Conservation (phyloP, 2,329 filamentous ascomycete species). For the Epichloe typhina region DNA sequence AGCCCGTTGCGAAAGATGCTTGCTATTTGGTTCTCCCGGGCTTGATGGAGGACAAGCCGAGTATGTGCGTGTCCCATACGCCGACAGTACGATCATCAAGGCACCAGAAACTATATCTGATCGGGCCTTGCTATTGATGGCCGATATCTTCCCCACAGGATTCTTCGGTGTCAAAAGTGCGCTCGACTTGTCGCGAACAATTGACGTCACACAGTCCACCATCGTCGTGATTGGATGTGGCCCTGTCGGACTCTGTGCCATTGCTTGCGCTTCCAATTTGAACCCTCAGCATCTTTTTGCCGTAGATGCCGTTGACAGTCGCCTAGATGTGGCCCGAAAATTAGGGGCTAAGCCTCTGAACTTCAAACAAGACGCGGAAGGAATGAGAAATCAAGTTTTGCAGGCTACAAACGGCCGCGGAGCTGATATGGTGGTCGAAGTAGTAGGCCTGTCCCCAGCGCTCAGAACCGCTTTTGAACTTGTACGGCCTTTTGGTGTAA, state of each 20-base stretch:
- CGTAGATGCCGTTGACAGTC: conserved; percentile 62
- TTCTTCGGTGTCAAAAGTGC: conserved; percentile 75
- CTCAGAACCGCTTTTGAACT: conserved; percentile 59
- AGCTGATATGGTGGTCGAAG: conserved; percentile 73
- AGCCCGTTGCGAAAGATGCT: conserved; percentile 58
- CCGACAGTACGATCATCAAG: conserved; percentile 68
- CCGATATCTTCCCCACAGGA: conserved; percentile 81
- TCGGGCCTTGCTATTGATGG: conserved; percentile 71
- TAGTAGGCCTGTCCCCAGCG: conserved; percentile 57
- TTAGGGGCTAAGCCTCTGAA: conserved; percentile 78
- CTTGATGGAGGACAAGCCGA: conserved; percentile 75
- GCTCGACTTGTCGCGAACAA: conserved; percentile 44
- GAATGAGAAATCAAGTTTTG: conserved; percentile 54
- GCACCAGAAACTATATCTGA: conserved; percentile 56
- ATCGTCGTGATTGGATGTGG: conserved; percentile 78
- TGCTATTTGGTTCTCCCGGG: conserved; percentile 54
- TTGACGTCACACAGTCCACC: conserved; percentile 36
- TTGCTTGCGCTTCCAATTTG: conserved; percentile 64
- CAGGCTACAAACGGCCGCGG: conserved; percentile 68
- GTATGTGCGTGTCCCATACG: conserved; percentile 67
- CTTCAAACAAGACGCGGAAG: conserved; percentile 49
- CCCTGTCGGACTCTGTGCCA: conserved; percentile 70
- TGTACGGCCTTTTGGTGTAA: conserved; percentile 57
- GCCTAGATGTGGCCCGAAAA: conserved; percentile 57
- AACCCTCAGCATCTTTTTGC: conserved; percentile 65